Conservation (phyloP, 768 basidiomycete genomes). For the Trametes punicea region DNA sequence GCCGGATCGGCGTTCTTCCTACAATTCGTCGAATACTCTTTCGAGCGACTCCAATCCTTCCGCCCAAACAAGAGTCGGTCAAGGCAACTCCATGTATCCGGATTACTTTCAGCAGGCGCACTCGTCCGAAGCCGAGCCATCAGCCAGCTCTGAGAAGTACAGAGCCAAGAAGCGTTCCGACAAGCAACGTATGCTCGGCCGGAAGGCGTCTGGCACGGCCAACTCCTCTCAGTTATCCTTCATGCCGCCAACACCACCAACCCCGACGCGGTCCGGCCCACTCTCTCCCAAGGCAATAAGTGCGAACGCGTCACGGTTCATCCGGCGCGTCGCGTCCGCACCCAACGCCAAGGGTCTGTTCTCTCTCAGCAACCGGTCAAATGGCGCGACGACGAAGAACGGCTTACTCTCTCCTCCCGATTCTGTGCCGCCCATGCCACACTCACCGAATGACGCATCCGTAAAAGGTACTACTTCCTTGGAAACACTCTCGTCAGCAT, state of each 20-base stretch:
- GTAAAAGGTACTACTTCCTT: slow-evolving; percentile 68
- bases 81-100: slow-evolving; percentile 21
- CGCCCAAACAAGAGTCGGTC: slow-evolving; percentile 24
- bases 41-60: slow-evolving; percentile 65
- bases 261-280: slow-evolving; percentile 43
- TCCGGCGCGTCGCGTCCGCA: slow-evolving; percentile 93
- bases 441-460: slow-evolving; percentile 42
- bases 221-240: slow-evolving; percentile 50
- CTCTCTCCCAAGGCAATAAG: slow-evolving; percentile 68
- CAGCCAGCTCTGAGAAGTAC: slow-evolving; percentile 12
- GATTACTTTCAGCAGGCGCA: slow-evolving; percentile 24
- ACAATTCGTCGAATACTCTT: slow-evolving; percentile 73
- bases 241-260: slow-evolving; percentile 33
- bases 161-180: slow-evolving; percentile 31
- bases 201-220: slow-evolving; percentile 43
- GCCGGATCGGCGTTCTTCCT: slow-evolving; percentile 64
- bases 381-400: slow-evolving; percentile 62
- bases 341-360: slow-evolving; percentile 95
- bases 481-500: slow-evolving; percentile 76
- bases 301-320: slow-evolving; percentile 80
- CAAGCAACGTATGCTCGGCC: slow-evolving; percentile 29
- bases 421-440: slow-evolving; percentile 51
- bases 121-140: slow-evolving; percentile 17
- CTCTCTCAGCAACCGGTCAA: slow-evolving; percentile 52
- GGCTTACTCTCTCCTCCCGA: slow-evolving; percentile 74